phyloP scores from a whole-genome alignment of 306 rosid species.

The Crataegus laevigata region DNA sequence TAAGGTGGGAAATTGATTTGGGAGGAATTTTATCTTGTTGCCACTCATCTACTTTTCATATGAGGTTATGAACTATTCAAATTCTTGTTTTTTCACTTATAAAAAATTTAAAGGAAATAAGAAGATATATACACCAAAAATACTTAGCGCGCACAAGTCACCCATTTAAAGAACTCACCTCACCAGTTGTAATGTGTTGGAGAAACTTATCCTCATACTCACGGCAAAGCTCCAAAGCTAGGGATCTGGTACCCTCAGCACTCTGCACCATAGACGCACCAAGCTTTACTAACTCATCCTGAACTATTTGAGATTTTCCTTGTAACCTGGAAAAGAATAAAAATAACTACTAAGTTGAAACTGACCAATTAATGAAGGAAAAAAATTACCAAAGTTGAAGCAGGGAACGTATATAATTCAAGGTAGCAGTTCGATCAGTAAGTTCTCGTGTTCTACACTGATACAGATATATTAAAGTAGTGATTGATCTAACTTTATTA shows the following conservation, averaged over 20 bases:
- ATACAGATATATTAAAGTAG: not conserved
- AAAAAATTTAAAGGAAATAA: not conserved
- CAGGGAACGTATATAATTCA: not conserved
- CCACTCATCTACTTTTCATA: not conserved
- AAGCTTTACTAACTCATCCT: slow-evolving; percentile 90
- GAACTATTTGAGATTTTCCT: slow-evolving; percentile 90
- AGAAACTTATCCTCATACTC: slow-evolving; percentile 98
- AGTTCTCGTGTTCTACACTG: not conserved
- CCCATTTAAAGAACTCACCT: slow-evolving; percentile 43
- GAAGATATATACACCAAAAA: not conserved
- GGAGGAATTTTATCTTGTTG: not conserved
- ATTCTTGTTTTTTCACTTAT: not conserved
- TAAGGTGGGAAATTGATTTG: not conserved
- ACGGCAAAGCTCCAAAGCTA: slow-evolving; percentile 98
- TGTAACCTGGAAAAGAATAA: slow-evolving; percentile 58
- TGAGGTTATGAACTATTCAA: not conserved
- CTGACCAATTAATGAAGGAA: not conserved
- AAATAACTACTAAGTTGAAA: not conserved
- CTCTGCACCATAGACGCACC: slow-evolving; percentile 90
- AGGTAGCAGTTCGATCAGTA: not conserved
- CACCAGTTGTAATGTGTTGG: slow-evolving; percentile 80
- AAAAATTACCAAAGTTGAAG: not conserved
- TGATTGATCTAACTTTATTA: not conserved
- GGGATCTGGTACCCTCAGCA: slow-evolving; percentile 89
- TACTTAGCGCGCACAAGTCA: not conserved